These are phyloP conservation scores for Wallacemonas collosoma DNA, from an alignment of 208 protist genomes.

Conservation along the genomic window DNA sequence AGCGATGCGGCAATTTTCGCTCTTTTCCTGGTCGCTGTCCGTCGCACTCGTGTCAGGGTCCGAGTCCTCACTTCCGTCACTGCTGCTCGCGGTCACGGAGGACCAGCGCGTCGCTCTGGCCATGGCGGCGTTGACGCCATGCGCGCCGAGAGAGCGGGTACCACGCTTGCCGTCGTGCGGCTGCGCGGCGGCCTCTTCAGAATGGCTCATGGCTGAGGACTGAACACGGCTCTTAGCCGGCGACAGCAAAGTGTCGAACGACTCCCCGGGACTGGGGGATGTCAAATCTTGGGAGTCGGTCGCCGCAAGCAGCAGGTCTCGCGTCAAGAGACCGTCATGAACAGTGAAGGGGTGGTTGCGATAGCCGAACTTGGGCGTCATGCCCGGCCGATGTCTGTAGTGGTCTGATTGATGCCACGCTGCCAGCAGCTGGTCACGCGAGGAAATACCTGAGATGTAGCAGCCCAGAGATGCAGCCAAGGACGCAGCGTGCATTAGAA, in stretches of 20 bases:
- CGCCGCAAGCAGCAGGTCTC: not conserved
- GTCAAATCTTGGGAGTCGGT: not conserved
- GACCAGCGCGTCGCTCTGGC: not conserved
- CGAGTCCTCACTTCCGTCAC: not conserved
- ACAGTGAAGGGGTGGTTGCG: not conserved
- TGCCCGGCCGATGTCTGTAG: constrained; percentile 30
- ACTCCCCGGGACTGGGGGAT: constrained; percentile 3
- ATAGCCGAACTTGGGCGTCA: not conserved
- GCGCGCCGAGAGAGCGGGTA: too few species aligned
- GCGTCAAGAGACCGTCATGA: not conserved
- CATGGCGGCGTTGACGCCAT: not conserved
- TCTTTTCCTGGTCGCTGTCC: not conserved
- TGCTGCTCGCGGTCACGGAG: not conserved
- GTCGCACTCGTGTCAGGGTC: not conserved
- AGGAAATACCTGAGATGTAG: constrained; percentile 45
- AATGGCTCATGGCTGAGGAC: not conserved
- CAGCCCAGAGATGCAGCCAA: constrained; percentile 50
- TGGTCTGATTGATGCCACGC: constrained; percentile 64
- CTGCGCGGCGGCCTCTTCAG: not conserved
- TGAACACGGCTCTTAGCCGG: not conserved
- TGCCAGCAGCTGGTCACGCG: constrained; percentile 46
- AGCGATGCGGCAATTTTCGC: not conserved
- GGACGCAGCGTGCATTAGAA: constrained; percentile 41
- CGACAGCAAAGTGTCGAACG: not conserved
- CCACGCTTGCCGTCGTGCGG: too few species aligned